Percentiles rank a stretch among this genome's conserved stretches.
Conservation (phyloP, 2,329 filamentous ascomycete genomes). For the Fusarium duplospermum region DNA sequence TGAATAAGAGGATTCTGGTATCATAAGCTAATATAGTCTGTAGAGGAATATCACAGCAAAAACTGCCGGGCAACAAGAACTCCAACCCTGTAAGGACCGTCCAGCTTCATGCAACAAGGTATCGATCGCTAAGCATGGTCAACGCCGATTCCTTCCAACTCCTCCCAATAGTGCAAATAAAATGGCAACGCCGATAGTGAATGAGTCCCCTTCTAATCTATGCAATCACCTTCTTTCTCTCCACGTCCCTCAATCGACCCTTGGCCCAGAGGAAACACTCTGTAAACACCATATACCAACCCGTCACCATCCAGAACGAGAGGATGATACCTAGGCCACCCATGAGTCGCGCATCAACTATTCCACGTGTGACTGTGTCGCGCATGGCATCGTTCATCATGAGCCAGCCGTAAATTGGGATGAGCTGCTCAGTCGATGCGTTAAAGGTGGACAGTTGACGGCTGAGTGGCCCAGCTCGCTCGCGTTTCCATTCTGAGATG, state of each 20-base stretch:
- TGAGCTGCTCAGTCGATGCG: conserved; percentile 45
- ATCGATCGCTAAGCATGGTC: conserved; percentile 4
- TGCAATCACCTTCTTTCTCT: conserved; percentile 36
- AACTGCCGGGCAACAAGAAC: conserved; percentile 14
- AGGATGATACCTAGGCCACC: conserved; percentile 60
- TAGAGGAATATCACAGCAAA: not conserved
- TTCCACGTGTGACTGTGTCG: conserved; percentile 48
- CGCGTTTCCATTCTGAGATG: conserved; percentile 59
- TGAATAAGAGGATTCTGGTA: conserved; percentile 32
- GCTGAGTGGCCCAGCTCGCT: conserved; percentile 34
- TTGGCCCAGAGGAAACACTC: conserved; percentile 57
- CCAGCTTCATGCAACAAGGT: conserved; percentile 14
- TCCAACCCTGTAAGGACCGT: conserved; percentile 25
- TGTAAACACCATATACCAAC: conserved; percentile 62
- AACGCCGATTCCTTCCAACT: conserved; percentile 13
- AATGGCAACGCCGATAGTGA: conserved; percentile 4
- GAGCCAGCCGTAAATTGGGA: conserved; percentile 59
- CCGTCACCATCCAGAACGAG: conserved; percentile 61
- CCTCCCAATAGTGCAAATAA: conserved; percentile 3
- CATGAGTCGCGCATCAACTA: conserved; percentile 58
- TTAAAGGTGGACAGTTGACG: conserved; percentile 25
- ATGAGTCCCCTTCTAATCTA: conserved; percentile 10
- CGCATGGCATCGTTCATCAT: conserved; percentile 55
- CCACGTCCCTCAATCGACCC: conserved; percentile 46
- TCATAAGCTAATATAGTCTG: conserved; percentile 30